Base-by-base conservation (phyloP, 352 stramenopile species). In the Globisporangium heterothallicum region DNA sequence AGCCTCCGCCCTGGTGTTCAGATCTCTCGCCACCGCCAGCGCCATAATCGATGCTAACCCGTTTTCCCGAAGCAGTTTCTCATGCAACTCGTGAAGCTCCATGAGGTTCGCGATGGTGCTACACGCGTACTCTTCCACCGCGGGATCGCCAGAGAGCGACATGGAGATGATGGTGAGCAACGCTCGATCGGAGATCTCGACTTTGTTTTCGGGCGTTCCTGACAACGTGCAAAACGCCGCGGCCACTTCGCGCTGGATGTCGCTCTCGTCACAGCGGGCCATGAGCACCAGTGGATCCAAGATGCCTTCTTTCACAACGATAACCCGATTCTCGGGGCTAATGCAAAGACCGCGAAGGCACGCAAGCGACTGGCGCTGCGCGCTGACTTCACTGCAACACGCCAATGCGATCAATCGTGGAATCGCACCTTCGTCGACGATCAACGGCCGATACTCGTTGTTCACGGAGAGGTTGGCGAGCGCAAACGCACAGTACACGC, bases 251-350 rank as follows among this genome's bases (percentile, higher is more conserved):
- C 87, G 72, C 42, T 97, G 82, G 36, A 98, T 86, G 46, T 96
- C 80, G 24, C 84, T 76, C 24, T 98, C 88, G 38, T 97, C 84
- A 8, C 85, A 95, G 3, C 90, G 80, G 16, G 92, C 94, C 87
- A 99, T 96, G 16, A 99, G 71, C 27, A 98, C 89, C 22, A 99
- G 70, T 19, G 94, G 93, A 47, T 98, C 94, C 27, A 99, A 62
- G 50, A 98, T 93, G 41, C 94, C 94, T 64, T 98, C 89, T 51
- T 97, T 84, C 6, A 98, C 80, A 1, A 97, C 86, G 3, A 77
- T 57, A 22, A 84, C 62, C 12, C 94, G 81, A 40, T 98, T 97
- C n/a, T 78, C 73, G 1, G 86, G 76, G 1, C 78, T 93, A 41
- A 98, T 97, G 53, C 94, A 98, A 8, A 99, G 75, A 2, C 89